Evolutionary conservation across 1,284 basidiomycete species (phyloP).

Genomic region (Caloboletus inedulis): DNA sequence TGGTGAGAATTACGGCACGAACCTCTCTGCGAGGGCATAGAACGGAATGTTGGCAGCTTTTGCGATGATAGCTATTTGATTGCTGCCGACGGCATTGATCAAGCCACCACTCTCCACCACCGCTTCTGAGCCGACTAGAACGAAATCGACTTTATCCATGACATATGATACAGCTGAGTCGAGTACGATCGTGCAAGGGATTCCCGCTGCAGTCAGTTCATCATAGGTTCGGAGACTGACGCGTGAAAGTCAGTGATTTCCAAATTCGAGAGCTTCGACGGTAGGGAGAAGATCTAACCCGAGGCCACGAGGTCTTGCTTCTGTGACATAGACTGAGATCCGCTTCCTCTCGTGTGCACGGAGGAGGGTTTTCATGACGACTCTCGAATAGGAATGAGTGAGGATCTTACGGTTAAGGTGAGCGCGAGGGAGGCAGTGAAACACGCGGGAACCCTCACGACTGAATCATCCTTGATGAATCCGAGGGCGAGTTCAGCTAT

Average conservation of each 20-base stretch:
- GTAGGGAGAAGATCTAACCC: slow-evolving; percentile 48
- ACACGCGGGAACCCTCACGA: slow-evolving; percentile 50
- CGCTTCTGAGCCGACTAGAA: slow-evolving; percentile 95
- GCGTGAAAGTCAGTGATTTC: slow-evolving; percentile 5
- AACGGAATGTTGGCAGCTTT: slow-evolving; percentile 94
- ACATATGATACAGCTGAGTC: slow-evolving; percentile 97
- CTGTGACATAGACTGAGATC: slow-evolving; percentile 96
- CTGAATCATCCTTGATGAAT: slow-evolving; percentile 93
- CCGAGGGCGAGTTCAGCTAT: slow-evolving; percentile 88
- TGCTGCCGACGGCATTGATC: slow-evolving; percentile 89
- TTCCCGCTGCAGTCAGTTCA: slow-evolving; percentile 77
- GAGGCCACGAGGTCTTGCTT: slow-evolving; percentile 83
- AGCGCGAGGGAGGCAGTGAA: slow-evolving; percentile 16
- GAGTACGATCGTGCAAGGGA: slow-evolving; percentile 92
- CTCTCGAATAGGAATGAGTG: slow-evolving; percentile 94
- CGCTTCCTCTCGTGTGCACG: slow-evolving; percentile 87
- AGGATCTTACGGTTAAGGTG: slow-evolving; percentile 62
- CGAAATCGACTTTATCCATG: slow-evolving; percentile 94
- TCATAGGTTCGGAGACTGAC: slow-evolving; percentile 87
- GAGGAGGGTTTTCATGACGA: slow-evolving; percentile 91
- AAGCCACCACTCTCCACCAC: slow-evolving; percentile 93
- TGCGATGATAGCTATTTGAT: slow-evolving; percentile 95
- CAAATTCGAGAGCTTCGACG: slow-evolving; percentile 14
- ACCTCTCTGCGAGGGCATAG: slow-evolving; percentile 95
- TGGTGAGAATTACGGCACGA: slow-evolving; percentile 25